Percentiles rank a stretch among this genome's conserved stretches.
phyloP scores from a whole-genome alignment of 1,139 yeast species.

The Geotrichum aggregatum region DNA sequence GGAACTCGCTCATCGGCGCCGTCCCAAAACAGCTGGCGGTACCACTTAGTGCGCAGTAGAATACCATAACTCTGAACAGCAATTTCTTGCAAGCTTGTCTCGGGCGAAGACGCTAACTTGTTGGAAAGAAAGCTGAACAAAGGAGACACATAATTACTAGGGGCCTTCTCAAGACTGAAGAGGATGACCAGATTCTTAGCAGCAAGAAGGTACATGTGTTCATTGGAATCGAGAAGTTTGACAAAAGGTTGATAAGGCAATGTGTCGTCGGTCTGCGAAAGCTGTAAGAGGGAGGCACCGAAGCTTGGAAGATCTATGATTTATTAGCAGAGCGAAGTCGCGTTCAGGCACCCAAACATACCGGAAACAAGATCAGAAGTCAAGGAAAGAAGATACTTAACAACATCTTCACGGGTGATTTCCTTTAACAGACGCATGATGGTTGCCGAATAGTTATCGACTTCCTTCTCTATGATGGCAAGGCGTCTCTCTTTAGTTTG shows the following conservation, averaged over 20 bases:
- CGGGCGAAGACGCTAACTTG: constrained; percentile 47
- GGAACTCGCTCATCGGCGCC: constrained; percentile 50
- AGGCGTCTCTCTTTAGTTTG: constrained; percentile 35
- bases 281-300: constrained; percentile 45
- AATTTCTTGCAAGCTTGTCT: constrained; percentile 55
- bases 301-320: constrained; percentile 46
- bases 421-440: constrained; percentile 55
- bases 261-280: constrained; percentile 44
- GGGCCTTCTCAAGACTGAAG: constrained; percentile 25
- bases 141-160: constrained; percentile 38
- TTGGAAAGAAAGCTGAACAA: constrained; percentile 46
- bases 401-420: constrained; percentile 60
- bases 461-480: constrained; percentile 37
- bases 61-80: constrained; percentile 66
- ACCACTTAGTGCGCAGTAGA: constrained; percentile 54
- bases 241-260: constrained; percentile 55
- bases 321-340: neutral
- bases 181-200: constrained; percentile 37
- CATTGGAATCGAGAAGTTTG: constrained; percentile 46
- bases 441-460: constrained; percentile 54
- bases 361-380: constrained; percentile 54
- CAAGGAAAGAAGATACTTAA: constrained; percentile 67
- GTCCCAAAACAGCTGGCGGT: constrained; percentile 57
- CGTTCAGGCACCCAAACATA: constrained; percentile 10
- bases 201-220: constrained; percentile 38